These are phyloP conservation scores for Talaromyces funiculosus DNA, from an alignment of 2,329 filamentous ascomycete species.

Conservation along the genomic window DNA sequence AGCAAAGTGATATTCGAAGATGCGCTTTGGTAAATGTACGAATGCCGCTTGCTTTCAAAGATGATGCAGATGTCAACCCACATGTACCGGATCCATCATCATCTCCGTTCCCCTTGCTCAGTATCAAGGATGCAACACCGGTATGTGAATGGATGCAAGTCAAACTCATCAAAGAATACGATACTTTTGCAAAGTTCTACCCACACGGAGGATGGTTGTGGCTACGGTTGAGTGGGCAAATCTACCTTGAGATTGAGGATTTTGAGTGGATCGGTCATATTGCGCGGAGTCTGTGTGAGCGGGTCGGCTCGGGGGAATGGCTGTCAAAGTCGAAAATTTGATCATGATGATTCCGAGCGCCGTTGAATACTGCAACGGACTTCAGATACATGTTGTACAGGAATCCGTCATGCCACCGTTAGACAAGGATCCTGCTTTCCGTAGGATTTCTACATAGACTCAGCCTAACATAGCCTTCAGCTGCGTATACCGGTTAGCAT, in stretches of 20 bases:
- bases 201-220: constrained; percentile 60
- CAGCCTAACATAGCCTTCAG: background rate
- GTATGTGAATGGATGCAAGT: constrained; percentile 56
- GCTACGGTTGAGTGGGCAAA: constrained; percentile 70
- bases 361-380: background rate
- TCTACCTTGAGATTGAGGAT: constrained; percentile 75
- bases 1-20: constrained; percentile 45
- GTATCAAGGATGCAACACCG: constrained; percentile 33
- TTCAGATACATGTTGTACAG: background rate
- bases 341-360: background rate
- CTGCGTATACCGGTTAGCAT: background rate
- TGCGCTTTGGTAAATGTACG: constrained; percentile 70
- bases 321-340: background rate
- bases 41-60: constrained; percentile 55
- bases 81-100: constrained; percentile 10
- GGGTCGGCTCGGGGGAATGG: constrained; percentile 44
- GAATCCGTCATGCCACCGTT: background rate
- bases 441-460: background rate
- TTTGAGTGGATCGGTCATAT: constrained; percentile 64
- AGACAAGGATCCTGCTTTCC: background rate
- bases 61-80: constrained; percentile 18
- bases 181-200: constrained; percentile 66
- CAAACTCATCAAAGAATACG: constrained; percentile 53
- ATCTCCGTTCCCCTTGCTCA: constrained; percentile 24
- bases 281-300: constrained; percentile 53